Percentiles rank a stretch among this genome's conserved stretches.
Evolutionary conservation across 2,329 filamentous ascomycete species (phyloP).

Genomic region (Davidsoniella neocaledoniae): DNA sequence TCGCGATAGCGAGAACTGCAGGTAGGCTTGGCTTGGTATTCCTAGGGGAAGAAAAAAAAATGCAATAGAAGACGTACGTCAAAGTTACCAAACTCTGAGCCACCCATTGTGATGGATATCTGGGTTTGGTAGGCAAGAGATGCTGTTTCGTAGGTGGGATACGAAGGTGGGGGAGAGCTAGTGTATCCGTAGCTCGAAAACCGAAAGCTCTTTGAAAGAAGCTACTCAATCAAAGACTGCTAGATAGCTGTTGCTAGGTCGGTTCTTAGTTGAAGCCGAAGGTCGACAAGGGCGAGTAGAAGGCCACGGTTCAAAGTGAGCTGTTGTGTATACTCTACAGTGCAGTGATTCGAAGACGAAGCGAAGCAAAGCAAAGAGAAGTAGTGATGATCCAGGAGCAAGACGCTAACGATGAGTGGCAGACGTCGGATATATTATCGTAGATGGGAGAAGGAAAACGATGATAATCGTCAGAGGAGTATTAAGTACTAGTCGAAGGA

Average conservation of each 20-base stretch:
- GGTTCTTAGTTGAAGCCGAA: background rate
- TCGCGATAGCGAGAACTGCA: background rate
- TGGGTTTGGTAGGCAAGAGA: background rate
- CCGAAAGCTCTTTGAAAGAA: background rate
- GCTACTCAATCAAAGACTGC: background rate
- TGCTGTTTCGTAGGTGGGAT: background rate
- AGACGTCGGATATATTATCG: too few relatives aligned
- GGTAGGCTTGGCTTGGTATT: background rate
- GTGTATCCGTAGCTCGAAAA: background rate
- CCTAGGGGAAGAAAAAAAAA: background rate
- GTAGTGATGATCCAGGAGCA: too few relatives aligned
- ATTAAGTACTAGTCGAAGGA: too few relatives aligned
- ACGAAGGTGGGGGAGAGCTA: too few relatives aligned
- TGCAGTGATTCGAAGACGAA: too few relatives aligned
- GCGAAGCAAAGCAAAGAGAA: too few relatives aligned
- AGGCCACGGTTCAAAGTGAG: background rate
- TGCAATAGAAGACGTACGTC: conserved; percentile 24
- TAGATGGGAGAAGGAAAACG: too few relatives aligned
- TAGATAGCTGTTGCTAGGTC: background rate
- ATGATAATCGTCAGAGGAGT: too few relatives aligned
- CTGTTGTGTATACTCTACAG: too few relatives aligned
- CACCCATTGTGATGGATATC: conserved; percentile 32
- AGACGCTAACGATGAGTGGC: too few relatives aligned
- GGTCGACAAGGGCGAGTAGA: background rate
- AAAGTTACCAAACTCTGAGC: conserved; percentile 45